Evolutionary conservation across 495 filamentous ascomycete species (phyloP).

Genomic region (Clohesyomyces aquaticus): DNA sequence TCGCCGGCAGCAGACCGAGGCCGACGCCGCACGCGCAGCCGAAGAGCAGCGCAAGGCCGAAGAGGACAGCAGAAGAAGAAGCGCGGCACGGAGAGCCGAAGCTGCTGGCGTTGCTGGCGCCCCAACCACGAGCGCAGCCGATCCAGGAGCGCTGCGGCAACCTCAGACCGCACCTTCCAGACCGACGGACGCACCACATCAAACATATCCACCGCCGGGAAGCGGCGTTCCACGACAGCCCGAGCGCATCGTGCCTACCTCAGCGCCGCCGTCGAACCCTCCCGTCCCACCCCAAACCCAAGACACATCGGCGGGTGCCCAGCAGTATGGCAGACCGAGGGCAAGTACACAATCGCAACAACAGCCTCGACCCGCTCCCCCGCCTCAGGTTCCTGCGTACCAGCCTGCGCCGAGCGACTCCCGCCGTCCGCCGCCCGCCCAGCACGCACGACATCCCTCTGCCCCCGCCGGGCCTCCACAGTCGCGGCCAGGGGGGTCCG

Average conservation of each 20-base stretch:
- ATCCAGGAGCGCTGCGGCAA: constrained; percentile 18
- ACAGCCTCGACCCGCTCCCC: constrained; percentile 40
- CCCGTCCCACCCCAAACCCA: constrained; percentile 18
- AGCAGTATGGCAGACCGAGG: constrained; percentile 29
- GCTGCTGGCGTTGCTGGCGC: constrained; percentile 44
- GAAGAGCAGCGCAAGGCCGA: constrained; percentile 41
- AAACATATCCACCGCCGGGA: constrained; percentile 10
- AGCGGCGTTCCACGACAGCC: constrained; percentile 28
- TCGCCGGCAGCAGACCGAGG: constrained; percentile 32
- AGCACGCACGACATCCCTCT: constrained; percentile 32
- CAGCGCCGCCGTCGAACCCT: constrained; percentile 24
- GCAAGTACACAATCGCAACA: constrained; percentile 40
- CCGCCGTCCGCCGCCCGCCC: constrained; percentile 34
- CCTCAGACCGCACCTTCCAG: constrained; percentile 20
- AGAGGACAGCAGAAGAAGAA: constrained; percentile 43
- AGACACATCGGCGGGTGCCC: constrained; percentile 34
- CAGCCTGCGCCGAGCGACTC: constrained; percentile 30
- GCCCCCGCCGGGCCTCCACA: constrained; percentile 25
- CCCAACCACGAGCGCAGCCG: constrained; percentile 17
- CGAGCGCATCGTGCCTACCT: constrained; percentile 18
- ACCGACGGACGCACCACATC: constrained; percentile 18
- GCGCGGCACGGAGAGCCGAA: constrained; percentile 46
- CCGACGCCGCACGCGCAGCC: constrained; percentile 34
- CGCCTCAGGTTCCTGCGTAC: no score
- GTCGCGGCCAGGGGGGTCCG: constrained; percentile 14